phyloP scores from a whole-genome alignment of 2,329 filamentous ascomycete species.

The Scedosporium apiospermum region DNA sequence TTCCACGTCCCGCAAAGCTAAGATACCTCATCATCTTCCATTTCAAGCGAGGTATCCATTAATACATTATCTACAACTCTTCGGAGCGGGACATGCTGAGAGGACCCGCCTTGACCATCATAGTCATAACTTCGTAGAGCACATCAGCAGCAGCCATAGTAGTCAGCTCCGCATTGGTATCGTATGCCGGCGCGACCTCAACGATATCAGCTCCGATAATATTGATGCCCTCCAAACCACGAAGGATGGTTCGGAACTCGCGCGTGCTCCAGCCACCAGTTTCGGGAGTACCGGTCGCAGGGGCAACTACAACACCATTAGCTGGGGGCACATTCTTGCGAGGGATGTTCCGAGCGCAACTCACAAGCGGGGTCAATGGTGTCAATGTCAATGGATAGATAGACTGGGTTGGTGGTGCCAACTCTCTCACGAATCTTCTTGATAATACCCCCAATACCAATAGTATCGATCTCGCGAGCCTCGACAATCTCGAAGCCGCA shows the following conservation, averaged over 20 bases:
- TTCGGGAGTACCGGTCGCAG: constrained; percentile 81
- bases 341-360: neutral
- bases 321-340: neutral
- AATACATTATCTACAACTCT: constrained; percentile 1
- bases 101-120: constrained; percentile 74
- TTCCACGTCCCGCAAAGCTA: too few relatives aligned
- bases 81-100: constrained; percentile 36
- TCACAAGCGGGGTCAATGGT: constrained; percentile 60
- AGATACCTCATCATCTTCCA: too few relatives aligned
- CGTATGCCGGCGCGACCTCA: constrained; percentile 77
- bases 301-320: constrained; percentile 33
- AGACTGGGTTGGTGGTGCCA: constrained; percentile 68
- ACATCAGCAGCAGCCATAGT: constrained; percentile 59
- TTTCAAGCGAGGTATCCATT: too few relatives aligned
- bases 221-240: constrained; percentile 74
- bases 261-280: constrained; percentile 85
- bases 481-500: constrained; percentile 78
- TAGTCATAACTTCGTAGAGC: constrained; percentile 68
- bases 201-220: constrained; percentile 85
- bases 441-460: constrained; percentile 32
- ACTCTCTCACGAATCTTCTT: constrained; percentile 61
- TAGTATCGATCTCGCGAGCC: constrained; percentile 46
- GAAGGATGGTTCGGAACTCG: constrained; percentile 74
- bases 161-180: constrained; percentile 66
- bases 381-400: constrained; percentile 74